Evolutionary conservation across 2,329 filamentous ascomycete genomes (phyloP).

Genomic region (Calonectria pteridis): DNA sequence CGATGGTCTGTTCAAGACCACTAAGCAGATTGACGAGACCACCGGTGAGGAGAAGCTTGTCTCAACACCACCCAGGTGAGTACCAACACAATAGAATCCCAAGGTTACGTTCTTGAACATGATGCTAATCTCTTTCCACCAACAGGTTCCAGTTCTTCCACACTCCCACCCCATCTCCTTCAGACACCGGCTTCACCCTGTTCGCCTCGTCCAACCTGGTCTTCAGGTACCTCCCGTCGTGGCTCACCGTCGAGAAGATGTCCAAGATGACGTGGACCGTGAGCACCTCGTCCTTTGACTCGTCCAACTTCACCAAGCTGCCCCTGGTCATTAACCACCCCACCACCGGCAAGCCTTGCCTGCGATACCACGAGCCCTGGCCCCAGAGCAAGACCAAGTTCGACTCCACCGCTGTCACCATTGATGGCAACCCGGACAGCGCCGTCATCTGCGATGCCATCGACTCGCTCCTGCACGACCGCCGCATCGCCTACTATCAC

Average conservation of each 20-base stretch:
- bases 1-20: conserved; percentile 68
- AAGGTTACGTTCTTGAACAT: too few relatives aligned
- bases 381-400: conserved; percentile 64
- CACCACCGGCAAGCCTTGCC: conserved; percentile 58
- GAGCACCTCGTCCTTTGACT: conserved; percentile 60
- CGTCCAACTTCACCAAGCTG: conserved; percentile 56
- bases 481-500: conserved; percentile 63
- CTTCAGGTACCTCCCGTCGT: conserved; percentile 59
- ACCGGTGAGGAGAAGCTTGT: conserved; percentile 55
- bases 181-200: conserved; percentile 65
- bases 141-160: conserved; percentile 67
- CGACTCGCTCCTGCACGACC: conserved; percentile 60
- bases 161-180: conserved; percentile 59
- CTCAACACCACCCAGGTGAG: conserved; percentile 58
- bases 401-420: conserved; percentile 57
- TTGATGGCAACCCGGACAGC: conserved; percentile 54
- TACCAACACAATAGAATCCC: neutral
- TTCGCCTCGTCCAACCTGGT: conserved; percentile 65
- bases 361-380: conserved; percentile 69
- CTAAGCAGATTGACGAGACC: conserved; percentile 51
- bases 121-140: neutral
- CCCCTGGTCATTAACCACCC: conserved; percentile 61
- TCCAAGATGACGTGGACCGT: conserved; percentile 61
- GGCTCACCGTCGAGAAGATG: conserved; percentile 52
- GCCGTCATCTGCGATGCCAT: conserved; percentile 54